Base-by-base conservation (phyloP, 176 grass and related monocot species). In the Metroxylon sagu region DNA sequence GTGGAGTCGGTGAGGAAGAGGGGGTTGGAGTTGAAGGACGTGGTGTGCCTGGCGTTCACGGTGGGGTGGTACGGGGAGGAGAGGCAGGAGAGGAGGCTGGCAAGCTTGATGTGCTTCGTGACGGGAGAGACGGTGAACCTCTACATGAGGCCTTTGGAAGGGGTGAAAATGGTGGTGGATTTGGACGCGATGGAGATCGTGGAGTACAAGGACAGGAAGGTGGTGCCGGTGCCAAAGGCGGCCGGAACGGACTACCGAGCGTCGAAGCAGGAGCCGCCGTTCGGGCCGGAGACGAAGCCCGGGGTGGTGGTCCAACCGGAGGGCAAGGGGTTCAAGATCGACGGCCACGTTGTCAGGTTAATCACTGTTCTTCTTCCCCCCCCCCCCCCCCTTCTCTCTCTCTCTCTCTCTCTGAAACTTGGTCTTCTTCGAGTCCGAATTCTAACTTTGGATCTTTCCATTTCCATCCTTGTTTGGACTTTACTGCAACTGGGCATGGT, bases 161-260 rank as follows among this genome's bases (percentile, higher is more conserved):
- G 69, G 50, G 19, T 72, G 49, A 50, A 10, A 0, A 54, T 61
- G 16, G 7, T 72, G 27, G 69, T 72, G 26, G 69, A 72, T 54
- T 31, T 72, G 55, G 69, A 72, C 27, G 69, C 48, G 56, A 72
- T 72, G 69, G 50, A 54, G 69, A 72, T 72, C 26, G 27, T 59
- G 7, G 48, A 52, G 12, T 72, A 72, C 19, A 10, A 58, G 14
- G 69, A 72, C 18, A 52, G 48, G 48, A 25, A 49, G 43, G 59
- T 48, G 17, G 54, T 43, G 26, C 54, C 69, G 30, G 59, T 72
- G 59, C 69, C 69, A 5, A 61, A 61, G 48, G 48, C 69, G 2
- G 59, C 25, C 7, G 69, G 69, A 14, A 72, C 69, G 19, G 69
- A 72, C 43, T 72, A 72, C 51, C 56, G 59, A 4, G 43, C 56